Percentiles rank a stretch among this genome's conserved stretches.
Conservation (phyloP, 2,329 filamentous ascomycete genomes). For the Xylaria sp. region DNA sequence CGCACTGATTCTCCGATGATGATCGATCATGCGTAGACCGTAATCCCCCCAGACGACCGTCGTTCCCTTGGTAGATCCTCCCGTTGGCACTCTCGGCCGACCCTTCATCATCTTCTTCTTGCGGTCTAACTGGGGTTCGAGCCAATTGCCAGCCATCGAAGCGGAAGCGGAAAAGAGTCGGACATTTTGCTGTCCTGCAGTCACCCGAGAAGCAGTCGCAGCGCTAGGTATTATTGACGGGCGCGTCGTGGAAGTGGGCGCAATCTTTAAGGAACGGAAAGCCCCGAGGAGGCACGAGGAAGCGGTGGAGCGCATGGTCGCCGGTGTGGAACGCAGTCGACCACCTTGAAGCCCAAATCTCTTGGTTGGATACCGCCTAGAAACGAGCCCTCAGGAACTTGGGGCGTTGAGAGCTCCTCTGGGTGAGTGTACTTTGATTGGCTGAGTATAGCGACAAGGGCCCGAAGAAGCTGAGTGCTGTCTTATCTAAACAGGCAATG, state of each 20-base stretch:
- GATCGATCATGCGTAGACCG: slow-evolving; percentile 89
- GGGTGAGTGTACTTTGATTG: slow-evolving; percentile 14
- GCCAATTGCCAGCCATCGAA: slow-evolving; percentile 71
- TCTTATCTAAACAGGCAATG: too few species aligned
- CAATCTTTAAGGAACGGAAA: slow-evolving; percentile 57
- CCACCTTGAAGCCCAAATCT: background rate
- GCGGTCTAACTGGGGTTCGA: slow-evolving; percentile 75
- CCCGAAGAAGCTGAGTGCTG: too few species aligned
- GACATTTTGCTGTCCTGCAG: slow-evolving; percentile 49
- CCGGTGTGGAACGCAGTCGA: slow-evolving; percentile 30
- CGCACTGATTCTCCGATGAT: slow-evolving; percentile 88
- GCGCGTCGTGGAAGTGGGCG: slow-evolving; percentile 47
- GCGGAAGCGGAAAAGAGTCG: slow-evolving; percentile 77
- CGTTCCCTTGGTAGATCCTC: slow-evolving; percentile 88
- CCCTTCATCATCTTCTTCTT: slow-evolving; percentile 93
- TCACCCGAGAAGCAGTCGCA: slow-evolving; percentile 42
- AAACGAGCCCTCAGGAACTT: slow-evolving; percentile 5
- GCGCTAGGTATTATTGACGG: slow-evolving; percentile 41
- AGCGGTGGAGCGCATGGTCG: slow-evolving; percentile 54
- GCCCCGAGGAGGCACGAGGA: slow-evolving; percentile 55
- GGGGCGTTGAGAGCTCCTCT: slow-evolving; percentile 14
- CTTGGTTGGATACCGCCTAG: background rate
- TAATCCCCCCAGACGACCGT: slow-evolving; percentile 97
- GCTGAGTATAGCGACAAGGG: background rate
- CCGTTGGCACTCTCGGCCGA: slow-evolving; percentile 83